Conservation (phyloP, 495 filamentous ascomycete species). For the Talaromyces stipitatus region DNA sequence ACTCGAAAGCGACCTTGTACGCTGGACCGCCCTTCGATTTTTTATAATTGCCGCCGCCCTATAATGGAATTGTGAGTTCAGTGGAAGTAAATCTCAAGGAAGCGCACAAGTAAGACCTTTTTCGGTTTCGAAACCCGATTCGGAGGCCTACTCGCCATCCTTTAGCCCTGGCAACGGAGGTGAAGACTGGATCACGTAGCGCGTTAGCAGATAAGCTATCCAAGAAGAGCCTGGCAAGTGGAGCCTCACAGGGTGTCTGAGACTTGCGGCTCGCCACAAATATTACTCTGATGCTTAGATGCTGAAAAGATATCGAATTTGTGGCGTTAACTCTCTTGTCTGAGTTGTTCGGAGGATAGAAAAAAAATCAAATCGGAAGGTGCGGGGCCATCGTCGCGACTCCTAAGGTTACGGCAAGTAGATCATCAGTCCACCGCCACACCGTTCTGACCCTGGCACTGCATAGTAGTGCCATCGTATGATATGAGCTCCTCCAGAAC, state of each 20-base stretch:
- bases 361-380: not conserved
- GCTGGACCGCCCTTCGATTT: slow-evolving; percentile 14
- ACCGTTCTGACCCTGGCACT: not conserved
- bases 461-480: not conserved
- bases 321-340: not conserved
- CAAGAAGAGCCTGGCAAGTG: no score
- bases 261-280: no score
- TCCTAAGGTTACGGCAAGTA: no score
- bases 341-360: not conserved
- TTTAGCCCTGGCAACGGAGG: not conserved
- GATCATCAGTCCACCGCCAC: not conserved
- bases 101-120: not conserved
- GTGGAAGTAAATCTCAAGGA: not conserved
- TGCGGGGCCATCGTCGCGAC: not conserved
- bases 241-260: no score
- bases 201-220: no score
- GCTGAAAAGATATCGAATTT: not conserved
- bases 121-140: not conserved
- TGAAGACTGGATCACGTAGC: no score
- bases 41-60: slow-evolving; percentile 24
- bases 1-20: slow-evolving; percentile 38
- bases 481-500: not conserved
- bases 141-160: not conserved
- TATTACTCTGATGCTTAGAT: no score
- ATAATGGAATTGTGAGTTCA: not conserved